Conservation (phyloP, 768 basidiomycete species). For the Galerina sulciceps region DNA sequence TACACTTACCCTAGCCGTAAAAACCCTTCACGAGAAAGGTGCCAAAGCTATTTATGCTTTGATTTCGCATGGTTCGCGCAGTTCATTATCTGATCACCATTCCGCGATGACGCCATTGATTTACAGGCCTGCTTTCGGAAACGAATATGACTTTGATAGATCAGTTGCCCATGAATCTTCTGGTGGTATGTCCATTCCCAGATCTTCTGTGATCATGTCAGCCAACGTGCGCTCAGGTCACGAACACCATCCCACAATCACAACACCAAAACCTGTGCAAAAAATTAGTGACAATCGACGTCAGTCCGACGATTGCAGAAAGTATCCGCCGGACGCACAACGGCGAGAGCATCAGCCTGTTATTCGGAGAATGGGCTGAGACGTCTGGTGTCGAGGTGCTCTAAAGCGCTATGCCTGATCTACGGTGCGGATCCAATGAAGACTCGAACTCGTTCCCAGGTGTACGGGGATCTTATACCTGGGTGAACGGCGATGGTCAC, state of each 20-base stretch:
- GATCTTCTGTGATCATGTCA: not conserved
- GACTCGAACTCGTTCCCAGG: too few species aligned
- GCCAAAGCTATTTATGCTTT: slow-evolving; percentile 86
- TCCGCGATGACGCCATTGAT: not conserved
- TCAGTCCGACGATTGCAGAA: slow-evolving; percentile 92
- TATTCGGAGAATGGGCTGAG: slow-evolving; percentile 86
- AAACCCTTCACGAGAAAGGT: slow-evolving; percentile 88
- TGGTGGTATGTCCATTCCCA: slow-evolving; percentile 68
- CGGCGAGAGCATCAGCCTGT: slow-evolving; percentile 87
- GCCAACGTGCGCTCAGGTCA: slow-evolving; percentile 60
- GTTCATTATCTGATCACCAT: not conserved
- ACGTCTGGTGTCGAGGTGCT: slow-evolving; percentile 42
- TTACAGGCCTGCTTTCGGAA: slow-evolving; percentile 78
- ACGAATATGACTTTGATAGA: slow-evolving; percentile 70
- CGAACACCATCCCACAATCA: slow-evolving; percentile 91
- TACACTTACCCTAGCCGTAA: slow-evolving; percentile 85
- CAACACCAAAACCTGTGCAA: slow-evolving; percentile 63
- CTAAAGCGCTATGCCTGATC: slow-evolving; percentile 16
- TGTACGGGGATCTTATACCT: too few species aligned
- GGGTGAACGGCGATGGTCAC: too few species aligned
- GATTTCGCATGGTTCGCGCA: slow-evolving; percentile 82
- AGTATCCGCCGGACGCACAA: slow-evolving; percentile 95
- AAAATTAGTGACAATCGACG: slow-evolving; percentile 89
- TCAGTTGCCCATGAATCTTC: slow-evolving; percentile 75
- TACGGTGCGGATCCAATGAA: not conserved